These are phyloP conservation scores for Phialophora tarda DNA, from an alignment of 2,329 filamentous ascomycete species.

Conservation along the genomic window DNA sequence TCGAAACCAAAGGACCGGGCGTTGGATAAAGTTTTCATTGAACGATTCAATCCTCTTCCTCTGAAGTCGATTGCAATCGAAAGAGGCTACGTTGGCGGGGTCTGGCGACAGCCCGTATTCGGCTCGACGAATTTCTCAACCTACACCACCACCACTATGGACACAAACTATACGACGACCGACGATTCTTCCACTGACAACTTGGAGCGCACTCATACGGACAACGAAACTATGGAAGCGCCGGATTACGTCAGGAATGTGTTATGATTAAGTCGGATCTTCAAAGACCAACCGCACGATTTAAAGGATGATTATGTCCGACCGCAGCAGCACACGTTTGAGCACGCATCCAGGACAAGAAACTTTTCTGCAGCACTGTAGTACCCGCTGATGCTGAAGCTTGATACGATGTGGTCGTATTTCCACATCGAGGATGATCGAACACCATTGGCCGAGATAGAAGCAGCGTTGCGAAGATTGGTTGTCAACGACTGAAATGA, in stretches of 20 bases:
- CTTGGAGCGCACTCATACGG: constrained; percentile 32
- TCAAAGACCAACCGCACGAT: background rate
- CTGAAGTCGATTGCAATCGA: constrained; percentile 39
- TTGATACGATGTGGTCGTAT: background rate
- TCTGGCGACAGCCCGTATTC: constrained; percentile 34
- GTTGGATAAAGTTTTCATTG: constrained; percentile 40
- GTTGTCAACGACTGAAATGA: background rate
- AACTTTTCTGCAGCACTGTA: background rate
- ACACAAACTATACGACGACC: constrained; percentile 29
- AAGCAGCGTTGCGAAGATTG: background rate
- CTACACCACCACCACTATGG: constrained; percentile 39
- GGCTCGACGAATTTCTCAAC: constrained; percentile 35
- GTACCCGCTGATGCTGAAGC: background rate
- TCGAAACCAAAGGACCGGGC: constrained; percentile 57
- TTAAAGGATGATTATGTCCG: background rate
- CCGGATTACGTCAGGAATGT: constrained; percentile 10
- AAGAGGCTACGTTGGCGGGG: constrained; percentile 39
- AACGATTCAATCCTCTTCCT: constrained; percentile 34
- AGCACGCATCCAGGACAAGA: background rate
- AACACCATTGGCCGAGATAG: background rate
- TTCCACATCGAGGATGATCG: background rate
- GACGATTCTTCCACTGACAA: constrained; percentile 29
- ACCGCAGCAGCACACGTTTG: background rate
- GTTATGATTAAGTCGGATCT: background rate
- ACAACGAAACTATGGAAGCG: constrained; percentile 32